phyloP scores from a whole-genome alignment of 1,284 basidiomycete genomes.

The Coniferiporia weirii region DNA sequence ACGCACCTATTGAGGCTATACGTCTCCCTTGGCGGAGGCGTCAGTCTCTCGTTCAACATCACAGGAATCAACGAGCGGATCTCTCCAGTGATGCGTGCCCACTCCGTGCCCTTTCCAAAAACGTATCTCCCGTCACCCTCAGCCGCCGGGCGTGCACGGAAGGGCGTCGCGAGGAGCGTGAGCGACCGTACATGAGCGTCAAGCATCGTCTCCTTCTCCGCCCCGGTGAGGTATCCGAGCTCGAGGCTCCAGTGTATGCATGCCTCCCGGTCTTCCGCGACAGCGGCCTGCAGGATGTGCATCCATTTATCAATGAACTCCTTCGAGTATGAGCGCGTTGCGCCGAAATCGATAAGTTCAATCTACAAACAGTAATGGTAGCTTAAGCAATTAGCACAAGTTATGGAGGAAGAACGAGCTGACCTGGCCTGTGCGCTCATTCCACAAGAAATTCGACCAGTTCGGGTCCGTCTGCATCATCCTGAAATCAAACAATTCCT shows the following conservation, averaged over 20 bases:
- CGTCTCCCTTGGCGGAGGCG: slow-evolving; percentile 91
- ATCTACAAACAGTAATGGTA: slow-evolving; percentile 39
- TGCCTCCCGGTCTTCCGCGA: slow-evolving; percentile 59
- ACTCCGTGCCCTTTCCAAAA: slow-evolving; percentile 62
- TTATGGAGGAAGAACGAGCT: neutral
- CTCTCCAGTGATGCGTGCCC: slow-evolving; percentile 65
- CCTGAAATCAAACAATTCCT: slow-evolving; percentile 87
- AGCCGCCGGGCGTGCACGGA: slow-evolving; percentile 64
- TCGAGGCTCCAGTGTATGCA: slow-evolving; percentile 75
- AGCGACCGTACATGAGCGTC: slow-evolving; percentile 86
- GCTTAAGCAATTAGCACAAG: neutral
- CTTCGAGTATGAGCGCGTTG: slow-evolving; percentile 81
- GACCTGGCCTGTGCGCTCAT: slow-evolving; percentile 52
- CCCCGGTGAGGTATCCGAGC: slow-evolving; percentile 87
- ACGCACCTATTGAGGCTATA: slow-evolving; percentile 85
- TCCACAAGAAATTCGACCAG: slow-evolving; percentile 97
- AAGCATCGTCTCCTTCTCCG: slow-evolving; percentile 87
- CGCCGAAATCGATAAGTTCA: slow-evolving; percentile 95
- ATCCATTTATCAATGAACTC: slow-evolving; percentile 91
- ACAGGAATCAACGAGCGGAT: slow-evolving; percentile 83
- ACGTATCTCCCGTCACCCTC: slow-evolving; percentile 33
- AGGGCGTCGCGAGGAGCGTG: slow-evolving; percentile 78
- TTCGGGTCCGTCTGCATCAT: slow-evolving; percentile 99
- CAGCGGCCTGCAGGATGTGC: slow-evolving; percentile 73
- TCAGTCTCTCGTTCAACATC: slow-evolving; percentile 86